These are phyloP conservation scores for Drechslera avenae DNA, from an alignment of 2,329 filamentous ascomycete species.

Conservation along the genomic window DNA sequence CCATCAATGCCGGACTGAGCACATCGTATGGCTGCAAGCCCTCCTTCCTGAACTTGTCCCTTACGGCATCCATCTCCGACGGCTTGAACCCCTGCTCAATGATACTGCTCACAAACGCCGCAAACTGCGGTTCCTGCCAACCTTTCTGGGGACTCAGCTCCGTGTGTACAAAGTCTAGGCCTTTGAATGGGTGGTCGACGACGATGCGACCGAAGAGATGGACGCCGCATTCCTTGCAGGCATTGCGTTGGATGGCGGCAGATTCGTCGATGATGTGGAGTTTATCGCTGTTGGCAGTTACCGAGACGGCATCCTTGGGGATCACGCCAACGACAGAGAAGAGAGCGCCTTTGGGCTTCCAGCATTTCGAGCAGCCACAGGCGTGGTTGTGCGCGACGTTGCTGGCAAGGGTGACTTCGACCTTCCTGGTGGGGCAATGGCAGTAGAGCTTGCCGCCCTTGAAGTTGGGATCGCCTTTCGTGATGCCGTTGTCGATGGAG, in stretches of 20 bases:
- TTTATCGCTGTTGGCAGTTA: constrained; percentile 65
- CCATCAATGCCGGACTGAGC: constrained; percentile 67
- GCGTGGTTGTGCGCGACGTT: constrained; percentile 72
- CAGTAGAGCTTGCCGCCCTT: constrained; percentile 66
- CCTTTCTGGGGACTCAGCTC: constrained; percentile 65
- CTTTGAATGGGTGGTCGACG: constrained; percentile 68
- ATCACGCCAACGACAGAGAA: constrained; percentile 70
- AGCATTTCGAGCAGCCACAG: constrained; percentile 74
- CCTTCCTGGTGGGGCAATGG: constrained; percentile 61
- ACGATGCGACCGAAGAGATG: constrained; percentile 71
- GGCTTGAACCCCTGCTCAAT: constrained; percentile 71
- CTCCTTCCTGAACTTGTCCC: constrained; percentile 57
- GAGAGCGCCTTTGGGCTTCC: constrained; percentile 68
- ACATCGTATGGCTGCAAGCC: constrained; percentile 68
- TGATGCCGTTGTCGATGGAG: constrained; percentile 65
- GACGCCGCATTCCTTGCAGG: constrained; percentile 55
- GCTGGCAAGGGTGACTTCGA: constrained; percentile 62
- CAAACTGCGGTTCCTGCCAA: constrained; percentile 76
- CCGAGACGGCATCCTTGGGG: constrained; percentile 58
- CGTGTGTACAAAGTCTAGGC: constrained; percentile 70
- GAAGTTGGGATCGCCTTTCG: constrained; percentile 60
- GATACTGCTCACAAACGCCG: constrained; percentile 69
- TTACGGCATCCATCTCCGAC: constrained; percentile 60
- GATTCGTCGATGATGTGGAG: constrained; percentile 60
- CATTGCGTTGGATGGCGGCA: constrained; percentile 61